These are phyloP conservation scores for Exophiala mesophila DNA, from an alignment of 2,329 filamentous ascomycete species.

Conservation along the genomic window DNA sequence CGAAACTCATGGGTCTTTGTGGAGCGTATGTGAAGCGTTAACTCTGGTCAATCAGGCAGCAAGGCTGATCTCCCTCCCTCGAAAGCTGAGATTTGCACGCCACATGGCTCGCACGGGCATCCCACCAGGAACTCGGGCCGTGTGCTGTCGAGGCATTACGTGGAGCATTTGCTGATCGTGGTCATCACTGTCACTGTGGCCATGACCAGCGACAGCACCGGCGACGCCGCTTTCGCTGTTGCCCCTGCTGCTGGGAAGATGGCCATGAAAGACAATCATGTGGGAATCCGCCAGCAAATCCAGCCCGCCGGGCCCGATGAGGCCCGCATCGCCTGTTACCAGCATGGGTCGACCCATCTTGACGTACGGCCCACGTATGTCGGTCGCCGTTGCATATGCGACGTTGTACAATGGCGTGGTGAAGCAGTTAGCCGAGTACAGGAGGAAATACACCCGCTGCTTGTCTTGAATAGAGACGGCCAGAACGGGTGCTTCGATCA, in stretches of 20 bases:
- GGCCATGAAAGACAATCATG: slow-evolving; percentile 25
- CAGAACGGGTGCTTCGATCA: slow-evolving; percentile 58
- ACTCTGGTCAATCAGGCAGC: too few relatives aligned
- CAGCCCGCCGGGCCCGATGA: slow-evolving; percentile 24
- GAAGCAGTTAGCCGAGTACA: slow-evolving; percentile 60
- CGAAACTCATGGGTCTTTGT: too few relatives aligned
- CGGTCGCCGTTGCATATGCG: slow-evolving; percentile 51
- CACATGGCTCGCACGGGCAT: slow-evolving; percentile 26
- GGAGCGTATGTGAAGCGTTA: too few relatives aligned
- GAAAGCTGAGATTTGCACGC: slow-evolving; percentile 17
- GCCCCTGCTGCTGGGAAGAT: too few relatives aligned
- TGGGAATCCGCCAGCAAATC: slow-evolving; percentile 24
- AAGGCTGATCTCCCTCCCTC: slow-evolving; percentile 12
- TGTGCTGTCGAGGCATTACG: too few relatives aligned
- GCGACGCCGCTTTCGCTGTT: too few relatives aligned
- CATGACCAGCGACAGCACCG: too few relatives aligned
- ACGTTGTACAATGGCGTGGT: slow-evolving; percentile 52
- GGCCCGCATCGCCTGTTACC: slow-evolving; percentile 30
- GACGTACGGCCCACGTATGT: slow-evolving; percentile 35
- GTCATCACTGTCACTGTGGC: too few relatives aligned
- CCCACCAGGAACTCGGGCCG: too few relatives aligned
- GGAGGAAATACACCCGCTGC: slow-evolving; percentile 58
- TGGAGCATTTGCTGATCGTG: too few relatives aligned
- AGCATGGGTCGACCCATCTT: slow-evolving; percentile 34
- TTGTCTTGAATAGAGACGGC: slow-evolving; percentile 37